Evolutionary conservation across 441 rosid species (phyloP).

Genomic region (Populus hybrid): DNA sequence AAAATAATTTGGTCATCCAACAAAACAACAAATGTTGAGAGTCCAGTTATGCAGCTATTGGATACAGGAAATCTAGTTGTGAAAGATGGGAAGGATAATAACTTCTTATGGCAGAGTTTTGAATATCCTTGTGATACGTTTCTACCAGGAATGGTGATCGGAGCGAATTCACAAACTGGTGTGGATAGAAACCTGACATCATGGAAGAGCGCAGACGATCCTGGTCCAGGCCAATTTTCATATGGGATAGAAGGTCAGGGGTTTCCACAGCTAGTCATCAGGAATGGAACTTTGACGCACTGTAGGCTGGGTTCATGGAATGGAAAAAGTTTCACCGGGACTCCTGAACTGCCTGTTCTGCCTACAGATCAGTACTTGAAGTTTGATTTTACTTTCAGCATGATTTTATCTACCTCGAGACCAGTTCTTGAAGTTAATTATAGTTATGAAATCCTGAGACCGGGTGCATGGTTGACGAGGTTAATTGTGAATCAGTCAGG

Average conservation of each 20-base stretch:
- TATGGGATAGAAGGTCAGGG: slow-evolving; percentile 11
- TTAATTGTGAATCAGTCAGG: not conserved
- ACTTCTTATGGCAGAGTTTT: slow-evolving; percentile 25
- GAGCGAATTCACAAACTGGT: slow-evolving; percentile 10
- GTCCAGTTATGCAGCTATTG: slow-evolving; percentile 18
- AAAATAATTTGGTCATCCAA: not conserved
- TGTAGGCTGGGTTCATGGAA: slow-evolving; percentile 18
- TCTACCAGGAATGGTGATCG: slow-evolving; percentile 28
- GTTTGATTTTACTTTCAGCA: no score
- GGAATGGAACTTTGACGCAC: not conserved
- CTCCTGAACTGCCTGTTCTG: not conserved
- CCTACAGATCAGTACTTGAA: not conserved
- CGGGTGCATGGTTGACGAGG: not conserved
- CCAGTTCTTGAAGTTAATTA: no score
- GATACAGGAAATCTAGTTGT: slow-evolving; percentile 31
- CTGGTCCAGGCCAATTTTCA: slow-evolving; percentile 7
- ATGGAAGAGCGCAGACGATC: slow-evolving; percentile 25
- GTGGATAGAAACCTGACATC: slow-evolving; percentile 14
- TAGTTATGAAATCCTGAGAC: not conserved
- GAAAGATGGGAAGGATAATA: slow-evolving; percentile 3
- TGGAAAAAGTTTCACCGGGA: slow-evolving; percentile 12
- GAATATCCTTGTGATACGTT: slow-evolving; percentile 21
- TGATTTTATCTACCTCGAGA: no score
- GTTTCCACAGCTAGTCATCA: slow-evolving; percentile 16
- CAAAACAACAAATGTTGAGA: not conserved